phyloP scores from a whole-genome alignment of 768 basidiomycete genomes.

The Boletellus ananas region DNA sequence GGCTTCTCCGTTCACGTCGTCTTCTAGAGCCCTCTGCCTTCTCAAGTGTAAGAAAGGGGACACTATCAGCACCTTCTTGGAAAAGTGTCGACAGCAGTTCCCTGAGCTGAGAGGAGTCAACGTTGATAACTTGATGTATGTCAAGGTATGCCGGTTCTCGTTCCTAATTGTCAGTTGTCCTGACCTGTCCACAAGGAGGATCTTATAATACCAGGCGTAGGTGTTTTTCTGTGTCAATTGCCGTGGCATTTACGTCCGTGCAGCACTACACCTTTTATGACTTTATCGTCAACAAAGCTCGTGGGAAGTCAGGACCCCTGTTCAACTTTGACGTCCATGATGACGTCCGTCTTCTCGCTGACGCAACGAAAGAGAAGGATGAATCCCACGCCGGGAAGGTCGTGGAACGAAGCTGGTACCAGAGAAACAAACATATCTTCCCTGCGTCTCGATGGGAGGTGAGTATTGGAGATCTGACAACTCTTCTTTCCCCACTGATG shows the following conservation, averaged over 20 bases:
- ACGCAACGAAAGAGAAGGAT: constrained; percentile 96
- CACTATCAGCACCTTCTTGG: constrained; percentile 78
- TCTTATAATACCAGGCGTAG: constrained; percentile 91
- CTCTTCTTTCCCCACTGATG: constrained; percentile 1
- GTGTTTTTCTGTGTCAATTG: constrained; percentile 22
- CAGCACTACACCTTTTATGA: constrained; percentile 98
- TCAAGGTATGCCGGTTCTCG: constrained; percentile 60
- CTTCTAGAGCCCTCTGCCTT: neutral
- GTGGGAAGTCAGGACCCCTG: constrained; percentile 95
- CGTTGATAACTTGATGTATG: constrained; percentile 97
- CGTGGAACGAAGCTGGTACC: constrained; percentile 93
- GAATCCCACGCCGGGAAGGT: constrained; percentile 99
- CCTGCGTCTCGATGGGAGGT: constrained; percentile 97
- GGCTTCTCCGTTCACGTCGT: neutral
- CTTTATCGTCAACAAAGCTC: constrained; percentile 97
- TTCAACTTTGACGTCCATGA: constrained; percentile 99
- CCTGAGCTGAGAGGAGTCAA: constrained; percentile 86
- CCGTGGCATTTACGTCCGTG: neutral
- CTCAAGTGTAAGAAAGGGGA: constrained; percentile 95
- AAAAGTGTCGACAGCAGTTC: constrained; percentile 91
- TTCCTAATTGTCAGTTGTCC: neutral
- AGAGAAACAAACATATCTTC: constrained; percentile 96
- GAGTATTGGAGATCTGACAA: constrained; percentile 23
- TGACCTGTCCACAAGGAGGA: constrained; percentile 68
- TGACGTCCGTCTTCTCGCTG: constrained; percentile 89